Base-by-base conservation (phyloP, 2,329 filamentous ascomycete species). In the Monilinia aucupariae region DNA sequence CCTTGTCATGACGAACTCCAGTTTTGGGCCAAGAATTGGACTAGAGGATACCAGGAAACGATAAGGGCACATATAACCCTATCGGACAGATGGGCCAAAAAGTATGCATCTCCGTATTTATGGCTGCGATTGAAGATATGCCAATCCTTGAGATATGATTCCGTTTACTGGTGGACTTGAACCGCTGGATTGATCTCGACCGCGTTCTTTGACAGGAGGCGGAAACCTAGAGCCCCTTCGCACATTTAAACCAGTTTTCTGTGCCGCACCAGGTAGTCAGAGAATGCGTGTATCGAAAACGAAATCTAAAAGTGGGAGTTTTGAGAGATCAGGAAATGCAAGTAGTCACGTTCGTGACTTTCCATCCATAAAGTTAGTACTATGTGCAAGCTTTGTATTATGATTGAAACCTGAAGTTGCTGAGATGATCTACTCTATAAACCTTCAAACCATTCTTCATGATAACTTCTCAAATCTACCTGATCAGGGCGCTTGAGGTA, bases 361-460 rank as follows among this genome's bases (percentile, higher is more conserved):
- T 15, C 13, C 30, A 34, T 34, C 30, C 12, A 15, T 37, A 17
- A 34, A 30, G 25, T 15, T 27, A 9, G 30, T 32, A 22, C 22
- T 34, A 17, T 20, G n/a, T n/a, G n/a, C n/a, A n/a, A 56, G 10
- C 17, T n/a, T 34, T 58, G 41, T 47, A 17, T 47, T 1, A 20
- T 13, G 12, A 47, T 17, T 12, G 15, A 20, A 25, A 32, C 6
- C 22, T 13, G 15, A 47, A 9, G 13, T 34, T 13, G 37, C 48
- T 47, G n/a, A 61, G 8, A 53, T 25, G 10, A 22, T 32, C 22
- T 25, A 48, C 34, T 58, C 60, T 62, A 62, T 34, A 67, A 45
- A 55, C 59, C 64, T 43, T 80, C 79, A 80, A 82, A 89, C 88
- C 88, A 91, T 22, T 79, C 80, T 77, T 91, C 88, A 71, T 90